These are phyloP conservation scores for Trifolium pratense DNA, from an alignment of 306 rosid genomes.

Conservation along the genomic window DNA sequence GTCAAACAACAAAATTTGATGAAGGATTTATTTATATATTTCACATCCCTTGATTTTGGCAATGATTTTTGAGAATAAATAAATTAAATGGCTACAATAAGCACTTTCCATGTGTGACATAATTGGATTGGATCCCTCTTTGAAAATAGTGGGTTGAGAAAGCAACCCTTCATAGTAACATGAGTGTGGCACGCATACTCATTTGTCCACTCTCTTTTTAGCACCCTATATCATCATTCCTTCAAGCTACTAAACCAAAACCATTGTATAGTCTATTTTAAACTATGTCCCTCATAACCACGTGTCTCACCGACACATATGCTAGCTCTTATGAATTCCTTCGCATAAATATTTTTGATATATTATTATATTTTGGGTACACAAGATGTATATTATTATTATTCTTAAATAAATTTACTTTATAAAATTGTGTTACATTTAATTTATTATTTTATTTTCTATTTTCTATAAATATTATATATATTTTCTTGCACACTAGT, in stretches of 20 bases:
- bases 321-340: too few species aligned
- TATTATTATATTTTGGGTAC: too few species aligned
- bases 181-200: slow-evolving; percentile 62
- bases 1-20: slow-evolving; percentile 41
- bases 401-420: too few species aligned
- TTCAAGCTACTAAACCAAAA: background rate
- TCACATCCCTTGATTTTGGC: slow-evolving; percentile 39
- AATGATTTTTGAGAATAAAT: slow-evolving; percentile 40
- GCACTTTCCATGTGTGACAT: slow-evolving; percentile 43
- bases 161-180: slow-evolving; percentile 56
- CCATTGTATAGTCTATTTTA: background rate
- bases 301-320: background rate
- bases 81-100: slow-evolving; percentile 27
- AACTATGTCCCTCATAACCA: background rate
- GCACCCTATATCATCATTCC: slow-evolving; percentile 57
- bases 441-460: too few species aligned
- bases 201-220: slow-evolving; percentile 57
- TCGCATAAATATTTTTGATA: too few species aligned
- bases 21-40: background rate
- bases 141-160: slow-evolving; percentile 50
- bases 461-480: too few species aligned
- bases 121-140: background rate
- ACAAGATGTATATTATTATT: too few species aligned
- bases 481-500: too few species aligned
- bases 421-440: too few species aligned